Percentiles rank a stretch among this genome's conserved stretches.
phyloP scores from a whole-genome alignment of 805 yeast genomes.

The Schwanniomyces yamadae region DNA sequence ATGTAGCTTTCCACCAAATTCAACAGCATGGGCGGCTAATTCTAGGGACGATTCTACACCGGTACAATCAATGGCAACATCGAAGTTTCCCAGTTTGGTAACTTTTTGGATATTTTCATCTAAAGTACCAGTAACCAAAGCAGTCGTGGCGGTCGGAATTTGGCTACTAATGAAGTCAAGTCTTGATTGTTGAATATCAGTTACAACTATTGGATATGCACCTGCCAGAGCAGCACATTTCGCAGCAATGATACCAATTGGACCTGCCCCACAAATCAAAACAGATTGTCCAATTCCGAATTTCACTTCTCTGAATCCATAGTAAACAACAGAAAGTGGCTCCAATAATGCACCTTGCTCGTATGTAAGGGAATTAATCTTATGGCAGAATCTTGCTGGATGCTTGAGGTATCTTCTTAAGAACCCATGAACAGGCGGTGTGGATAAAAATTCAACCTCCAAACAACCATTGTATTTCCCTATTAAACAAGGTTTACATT shows the following conservation, averaged over 20 bases:
- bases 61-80: constrained; percentile 29
- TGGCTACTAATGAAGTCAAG: constrained; percentile 19
- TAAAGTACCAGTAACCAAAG: constrained; percentile 41
- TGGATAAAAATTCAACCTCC: constrained; percentile 4
- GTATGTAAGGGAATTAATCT: constrained; percentile 9
- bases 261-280: constrained; percentile 26
- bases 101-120: constrained; percentile 41
- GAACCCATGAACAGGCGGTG: constrained; percentile 8
- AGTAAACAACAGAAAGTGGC: constrained; percentile 24
- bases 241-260: constrained; percentile 24
- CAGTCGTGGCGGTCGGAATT: constrained; percentile 39
- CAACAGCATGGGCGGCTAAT: constrained; percentile 15
- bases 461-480: constrained; percentile 10
- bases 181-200: constrained; percentile 23
- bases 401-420: constrained; percentile 10
- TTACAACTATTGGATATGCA: constrained; percentile 19
- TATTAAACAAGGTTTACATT: constrained; percentile 12
- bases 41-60: constrained; percentile 20
- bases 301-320: constrained; percentile 19
- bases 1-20: constrained; percentile 16
- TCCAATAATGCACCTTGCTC: constrained; percentile 28
- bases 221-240: constrained; percentile 22
- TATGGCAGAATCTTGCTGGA: constrained; percentile 8
- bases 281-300: constrained; percentile 15
- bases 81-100: constrained; percentile 17